phyloP scores from a whole-genome alignment of 169 alveolate genomes.

The Plasmodium sp. region DNA sequence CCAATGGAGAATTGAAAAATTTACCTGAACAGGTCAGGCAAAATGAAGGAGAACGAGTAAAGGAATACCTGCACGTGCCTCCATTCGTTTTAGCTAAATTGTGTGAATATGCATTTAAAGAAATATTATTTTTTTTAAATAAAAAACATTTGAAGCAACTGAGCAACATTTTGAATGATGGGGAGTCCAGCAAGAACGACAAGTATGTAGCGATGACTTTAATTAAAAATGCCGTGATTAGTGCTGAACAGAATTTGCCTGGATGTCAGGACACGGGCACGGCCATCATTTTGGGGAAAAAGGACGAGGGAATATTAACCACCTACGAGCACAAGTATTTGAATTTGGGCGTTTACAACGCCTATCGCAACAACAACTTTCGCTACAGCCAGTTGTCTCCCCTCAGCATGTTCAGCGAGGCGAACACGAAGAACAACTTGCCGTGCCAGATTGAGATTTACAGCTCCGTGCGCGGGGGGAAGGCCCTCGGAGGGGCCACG shows the following conservation, averaged over 20 bases:
- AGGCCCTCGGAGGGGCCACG: background rate
- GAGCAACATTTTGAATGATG: slow-evolving; percentile 82
- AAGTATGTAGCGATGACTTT: slow-evolving; percentile 88
- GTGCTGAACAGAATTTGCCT: slow-evolving; percentile 86
- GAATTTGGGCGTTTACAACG: slow-evolving; percentile 88
- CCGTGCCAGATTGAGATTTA: slow-evolving; percentile 90
- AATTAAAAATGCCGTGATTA: slow-evolving; percentile 85
- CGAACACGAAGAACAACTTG: slow-evolving; percentile 89
- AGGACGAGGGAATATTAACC: slow-evolving; percentile 79
- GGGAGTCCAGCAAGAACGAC: slow-evolving; percentile 86
- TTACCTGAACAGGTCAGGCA: slow-evolving; percentile 8
- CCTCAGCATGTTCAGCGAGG: slow-evolving; percentile 89
- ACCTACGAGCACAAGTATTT: slow-evolving; percentile 82
- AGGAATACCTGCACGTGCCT: slow-evolving; percentile 74
- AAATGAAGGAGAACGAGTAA: background rate
- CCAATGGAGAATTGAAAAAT: slow-evolving; percentile 32
- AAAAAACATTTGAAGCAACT: slow-evolving; percentile 82
- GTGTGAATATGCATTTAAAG: slow-evolving; percentile 82
- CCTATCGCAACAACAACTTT: slow-evolving; percentile 86
- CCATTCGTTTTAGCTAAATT: slow-evolving; percentile 77
- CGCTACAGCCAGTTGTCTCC: slow-evolving; percentile 91
- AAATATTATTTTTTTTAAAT: slow-evolving; percentile 82
- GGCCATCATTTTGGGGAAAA: slow-evolving; percentile 88
- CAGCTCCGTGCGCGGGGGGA: slow-evolving; percentile 18
- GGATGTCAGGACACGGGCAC: slow-evolving; percentile 94